Conservation (phyloP, 192 early-diverging fungal genomes). For the Haplosporangium gracile region DNA sequence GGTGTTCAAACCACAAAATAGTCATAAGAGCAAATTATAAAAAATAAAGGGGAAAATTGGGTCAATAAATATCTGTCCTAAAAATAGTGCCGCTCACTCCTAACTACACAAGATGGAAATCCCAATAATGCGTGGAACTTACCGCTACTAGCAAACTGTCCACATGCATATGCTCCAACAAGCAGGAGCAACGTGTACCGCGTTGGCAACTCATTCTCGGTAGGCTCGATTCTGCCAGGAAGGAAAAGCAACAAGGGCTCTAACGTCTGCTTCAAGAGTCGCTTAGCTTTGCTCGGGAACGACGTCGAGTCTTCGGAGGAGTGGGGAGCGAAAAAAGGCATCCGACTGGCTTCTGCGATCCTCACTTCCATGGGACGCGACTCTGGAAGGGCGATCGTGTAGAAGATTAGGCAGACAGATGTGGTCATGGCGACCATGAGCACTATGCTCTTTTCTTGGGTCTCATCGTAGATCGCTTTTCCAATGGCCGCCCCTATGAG, state of each 20-base stretch:
- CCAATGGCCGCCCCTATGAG: background rate
- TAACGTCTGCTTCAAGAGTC: background rate
- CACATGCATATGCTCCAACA: background rate
- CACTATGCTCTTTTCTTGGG: background rate
- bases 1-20: background rate
- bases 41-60: background rate
- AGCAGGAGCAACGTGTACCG: constrained; percentile 11
- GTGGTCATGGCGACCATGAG: background rate
- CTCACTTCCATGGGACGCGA: constrained; percentile 4
- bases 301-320: background rate
- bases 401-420: background rate
- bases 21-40: background rate
- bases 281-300: background rate
- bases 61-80: background rate
- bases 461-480: background rate
- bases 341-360: background rate
- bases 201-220: background rate
- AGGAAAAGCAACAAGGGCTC: constrained; percentile 11
- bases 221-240: constrained; percentile 14
- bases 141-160: constrained; percentile 13
- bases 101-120: background rate
- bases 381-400: constrained; percentile 12
- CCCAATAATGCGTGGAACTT: too few species aligned
- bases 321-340: background rate
- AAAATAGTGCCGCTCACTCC: background rate